Base-by-base conservation (phyloP, 805 yeast genomes). In the Tetrapisispora namnaoensis region DNA sequence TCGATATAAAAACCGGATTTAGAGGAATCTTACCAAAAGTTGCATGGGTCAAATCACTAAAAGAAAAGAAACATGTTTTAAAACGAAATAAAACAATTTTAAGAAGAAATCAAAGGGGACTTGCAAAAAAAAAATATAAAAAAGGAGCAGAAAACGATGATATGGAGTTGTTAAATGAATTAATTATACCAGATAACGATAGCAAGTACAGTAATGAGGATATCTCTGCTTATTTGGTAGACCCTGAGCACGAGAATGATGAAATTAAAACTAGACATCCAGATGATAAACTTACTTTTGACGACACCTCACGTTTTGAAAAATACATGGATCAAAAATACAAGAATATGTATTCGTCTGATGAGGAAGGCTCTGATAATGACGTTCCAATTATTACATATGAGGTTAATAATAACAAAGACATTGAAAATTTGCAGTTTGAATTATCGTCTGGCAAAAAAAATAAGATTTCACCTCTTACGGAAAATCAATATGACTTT, bases 11-110 rank as follows among this genome's bases (percentile, higher is more conserved):
- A 42, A 60, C 57, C 4, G 69, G 66, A 1, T 65, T 59, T 43
- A 53, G 59, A 30, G 69, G 69, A 18, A 54, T 65, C 17, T 49
- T 65, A 18, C 69, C 69, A 4, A 57, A 53, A 39, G 48, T 55
- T 44, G 63, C 61, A 3, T 65, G 69, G 69, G 59, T 58, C 37
- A 62, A 55, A 41, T 55, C 62, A 10, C 22, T 59, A 27, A 44
- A 49, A 30, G 49, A 45, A 37, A 47, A 40, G 16, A 34, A 20
- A 22, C 32, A 16, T 18, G 21, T 16, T 11, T 13, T 48, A 16
- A 42, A 45, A 37, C 30, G 46, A 46, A 46, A 45, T 39, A 24
- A 21, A 38, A 46, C 24, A 27, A 37, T 39, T 9, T 14, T 42
- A n/a, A 18, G 37, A 24, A 22, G 43, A 18, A 30, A 46, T 30